Evolutionary conservation across 805 yeast species (phyloP).

Genomic region (Dipodascus albidus): DNA sequence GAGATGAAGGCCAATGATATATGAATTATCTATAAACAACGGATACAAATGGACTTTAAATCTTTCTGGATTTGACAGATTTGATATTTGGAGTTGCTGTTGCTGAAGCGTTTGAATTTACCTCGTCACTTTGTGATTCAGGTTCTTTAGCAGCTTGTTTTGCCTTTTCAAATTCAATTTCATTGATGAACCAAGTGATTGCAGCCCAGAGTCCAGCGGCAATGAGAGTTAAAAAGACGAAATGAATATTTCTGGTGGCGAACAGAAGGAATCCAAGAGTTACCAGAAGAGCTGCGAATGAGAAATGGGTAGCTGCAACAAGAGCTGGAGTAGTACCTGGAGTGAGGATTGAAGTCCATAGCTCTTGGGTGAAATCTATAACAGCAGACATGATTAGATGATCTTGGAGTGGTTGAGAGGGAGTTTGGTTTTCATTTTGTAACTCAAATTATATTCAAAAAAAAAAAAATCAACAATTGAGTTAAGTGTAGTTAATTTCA

Average conservation of each 20-base stretch:
- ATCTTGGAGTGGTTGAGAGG: background rate
- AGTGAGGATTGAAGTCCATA: slow-evolving; percentile 85
- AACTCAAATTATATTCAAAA: no score
- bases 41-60: background rate
- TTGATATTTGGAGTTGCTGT: background rate
- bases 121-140: background rate
- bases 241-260: slow-evolving; percentile 56
- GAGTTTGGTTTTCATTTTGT: no score
- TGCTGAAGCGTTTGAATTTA: background rate
- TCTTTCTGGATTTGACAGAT: background rate
- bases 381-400: background rate
- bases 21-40: no score
- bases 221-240: slow-evolving; percentile 41
- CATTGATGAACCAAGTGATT: slow-evolving; percentile 80
- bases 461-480: no score
- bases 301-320: slow-evolving; percentile 76
- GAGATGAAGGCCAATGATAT: no score
- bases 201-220: slow-evolving; percentile 62
- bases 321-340: slow-evolving; percentile 92
- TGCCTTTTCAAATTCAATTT: slow-evolving; percentile 36
- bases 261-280: slow-evolving; percentile 47
- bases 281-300: slow-evolving; percentile 54
- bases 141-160: slow-evolving; percentile 14
- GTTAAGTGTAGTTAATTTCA: no score
- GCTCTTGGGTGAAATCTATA: slow-evolving; percentile 36